Conservation (phyloP, 768 basidiomycete genomes). For the Hygrocybe coccinea region DNA sequence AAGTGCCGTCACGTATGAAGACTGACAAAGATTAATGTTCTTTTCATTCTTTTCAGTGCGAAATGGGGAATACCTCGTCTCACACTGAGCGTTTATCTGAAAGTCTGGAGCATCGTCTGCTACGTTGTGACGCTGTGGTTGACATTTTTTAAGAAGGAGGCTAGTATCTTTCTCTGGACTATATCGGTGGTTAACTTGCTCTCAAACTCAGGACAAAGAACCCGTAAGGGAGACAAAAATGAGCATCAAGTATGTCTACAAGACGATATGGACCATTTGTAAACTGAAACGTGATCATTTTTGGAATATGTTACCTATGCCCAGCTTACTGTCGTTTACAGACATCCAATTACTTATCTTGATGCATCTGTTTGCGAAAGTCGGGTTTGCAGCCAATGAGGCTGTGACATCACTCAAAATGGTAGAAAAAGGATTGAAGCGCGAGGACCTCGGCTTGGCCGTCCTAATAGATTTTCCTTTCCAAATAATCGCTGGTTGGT, state of each 20-base stretch:
- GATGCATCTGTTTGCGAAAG: constrained; percentile 86
- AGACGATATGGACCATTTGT: constrained; percentile 91
- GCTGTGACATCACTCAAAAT: constrained; percentile 87
- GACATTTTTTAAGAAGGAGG: constrained; percentile 84
- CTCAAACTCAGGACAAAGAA: constrained; percentile 61
- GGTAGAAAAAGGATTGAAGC: constrained; percentile 92
- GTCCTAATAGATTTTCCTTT: constrained; percentile 97
- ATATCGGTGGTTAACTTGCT: background rate
- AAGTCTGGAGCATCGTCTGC: constrained; percentile 81
- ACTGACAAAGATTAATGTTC: background rate
- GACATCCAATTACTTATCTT: constrained; percentile 86
- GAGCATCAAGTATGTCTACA: constrained; percentile 86
- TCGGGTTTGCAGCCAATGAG: constrained; percentile 93
- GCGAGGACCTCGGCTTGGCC: constrained; percentile 93
- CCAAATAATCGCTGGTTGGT: constrained; percentile 91
- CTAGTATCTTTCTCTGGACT: constrained; percentile 26
- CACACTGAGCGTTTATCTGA: constrained; percentile 72
- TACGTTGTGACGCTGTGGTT: constrained; percentile 86
- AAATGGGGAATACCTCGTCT: constrained; percentile 76
- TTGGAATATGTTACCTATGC: background rate
- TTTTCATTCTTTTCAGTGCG: constrained; percentile 42
- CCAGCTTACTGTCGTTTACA: constrained; percentile 28
- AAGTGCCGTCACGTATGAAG: constrained; percentile 20
- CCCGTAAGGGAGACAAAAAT: constrained; percentile 72
- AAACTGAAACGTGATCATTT: constrained; percentile 74